Conservation (phyloP, 371 early-diverging fungal species). For the Dinochytrium kinnereticum region DNA sequence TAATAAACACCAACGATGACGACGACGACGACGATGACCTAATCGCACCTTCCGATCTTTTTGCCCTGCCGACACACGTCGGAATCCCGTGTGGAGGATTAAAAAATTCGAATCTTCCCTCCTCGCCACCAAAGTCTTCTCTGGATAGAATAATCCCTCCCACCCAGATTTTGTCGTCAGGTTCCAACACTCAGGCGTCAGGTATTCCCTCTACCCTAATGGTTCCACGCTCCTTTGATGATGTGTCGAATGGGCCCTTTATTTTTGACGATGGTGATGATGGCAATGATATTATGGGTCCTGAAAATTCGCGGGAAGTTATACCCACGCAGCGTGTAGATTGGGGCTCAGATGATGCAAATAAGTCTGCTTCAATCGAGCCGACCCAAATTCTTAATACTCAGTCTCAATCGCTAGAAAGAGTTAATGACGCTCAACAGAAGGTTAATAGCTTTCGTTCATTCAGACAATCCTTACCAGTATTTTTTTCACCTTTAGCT, state of each 20-base stretch:
- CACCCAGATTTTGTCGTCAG: neutral
- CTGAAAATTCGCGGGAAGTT: too few relatives aligned
- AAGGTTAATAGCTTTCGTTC: neutral
- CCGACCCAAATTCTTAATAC: neutral
- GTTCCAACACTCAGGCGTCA: neutral
- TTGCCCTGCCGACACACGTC: too few relatives aligned
- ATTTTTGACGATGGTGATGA: slow-evolving; percentile 4
- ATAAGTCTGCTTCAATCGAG: neutral
- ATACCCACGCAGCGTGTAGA: neutral
- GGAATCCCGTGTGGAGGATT: too few relatives aligned
- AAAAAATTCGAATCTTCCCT: too few relatives aligned
- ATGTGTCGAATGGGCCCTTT: neutral
- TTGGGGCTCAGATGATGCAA: neutral
- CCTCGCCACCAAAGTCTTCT: too few relatives aligned
- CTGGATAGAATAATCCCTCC: too few relatives aligned
- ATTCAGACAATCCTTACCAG: too few relatives aligned
- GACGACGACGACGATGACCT: slow-evolving; percentile 15
- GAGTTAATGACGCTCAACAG: neutral
- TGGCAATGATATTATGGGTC: neutral
- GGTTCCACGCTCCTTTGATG: neutral
- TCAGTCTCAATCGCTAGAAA: neutral
- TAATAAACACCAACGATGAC: too few relatives aligned
- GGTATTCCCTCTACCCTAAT: neutral
- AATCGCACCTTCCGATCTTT: neutral
- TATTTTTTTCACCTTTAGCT: too few relatives aligned